Base-by-base conservation (phyloP, 768 basidiomycete genomes). In the Austroboletus festivus region DNA sequence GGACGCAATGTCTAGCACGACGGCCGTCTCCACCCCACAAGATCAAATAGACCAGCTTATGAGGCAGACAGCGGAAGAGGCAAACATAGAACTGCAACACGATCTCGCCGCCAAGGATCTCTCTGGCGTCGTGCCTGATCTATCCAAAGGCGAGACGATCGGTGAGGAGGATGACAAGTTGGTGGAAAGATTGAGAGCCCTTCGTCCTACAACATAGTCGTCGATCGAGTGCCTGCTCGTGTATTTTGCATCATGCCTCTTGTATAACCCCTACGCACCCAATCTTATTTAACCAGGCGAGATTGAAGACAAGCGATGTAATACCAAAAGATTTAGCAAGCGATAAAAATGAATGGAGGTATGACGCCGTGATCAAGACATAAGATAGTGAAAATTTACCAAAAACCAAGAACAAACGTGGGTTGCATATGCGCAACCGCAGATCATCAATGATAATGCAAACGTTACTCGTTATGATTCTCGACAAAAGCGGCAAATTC, bases 31-130 rank as follows among this genome's bases (percentile, higher is more conserved):
- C 12, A 94, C 91, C 5, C 96, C 96, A 1, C 93, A 97, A 68
- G 96, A 99, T 71, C 94, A 99, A 67, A 87, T 99, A 63, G 96
- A 99, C 64, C 71, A 77, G 23, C 82, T 98, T 20, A 77, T 99
- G 76, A 82, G 86, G 47, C 92, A 94, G 70, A 93, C 91, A 19
- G 96, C 96, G 4, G 96, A 98, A 64, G 95, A 99, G 68, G 93
- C 93, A 20, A 88, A 97, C 55, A 88, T 99, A 50, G 93, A 99
- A 66, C 71, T 96, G 21, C 86, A 93, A 65, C 96, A 98, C 46
- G 93, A 93, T 61, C 76, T 98, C 24, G 81, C 85, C 18, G 69
- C 78, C 40, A 83, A 81, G 58, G 79, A 84, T 58, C 64, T 82
- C 28, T 69, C 74, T 10, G 63, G 65, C 21, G 68, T 74, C 38